A percentile compares a stretch with the other conserved stretches of the same genome.
Evolutionary conservation across 148 eudicot genomes (phyloP).

Genomic region (Rhododendron vialii): DNA sequence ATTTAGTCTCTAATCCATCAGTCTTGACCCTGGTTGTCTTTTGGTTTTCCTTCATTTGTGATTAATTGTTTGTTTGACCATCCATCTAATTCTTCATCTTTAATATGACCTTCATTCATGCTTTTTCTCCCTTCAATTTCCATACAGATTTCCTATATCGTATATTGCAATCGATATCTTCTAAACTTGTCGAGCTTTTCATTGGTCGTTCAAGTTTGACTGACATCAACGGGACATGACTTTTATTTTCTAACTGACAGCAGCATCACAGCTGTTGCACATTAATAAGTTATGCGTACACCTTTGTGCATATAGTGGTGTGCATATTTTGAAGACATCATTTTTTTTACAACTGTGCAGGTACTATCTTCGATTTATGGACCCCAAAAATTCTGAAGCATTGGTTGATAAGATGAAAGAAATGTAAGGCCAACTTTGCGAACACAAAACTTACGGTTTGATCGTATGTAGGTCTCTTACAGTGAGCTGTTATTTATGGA

Average conservation of each 20-base stretch:
- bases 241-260: background rate
- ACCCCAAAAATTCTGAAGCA: slow-evolving; percentile 70
- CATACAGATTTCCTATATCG: background rate
- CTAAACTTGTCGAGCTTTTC: background rate
- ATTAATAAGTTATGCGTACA: background rate
- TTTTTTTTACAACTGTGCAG: slow-evolving; percentile 33
- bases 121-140: background rate
- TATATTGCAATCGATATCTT: background rate
- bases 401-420: slow-evolving; percentile 83
- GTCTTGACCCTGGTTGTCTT: background rate
- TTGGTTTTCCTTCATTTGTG: background rate
- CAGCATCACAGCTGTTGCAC: background rate
- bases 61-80: background rate
- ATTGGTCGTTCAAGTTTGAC: background rate
- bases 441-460: background rate
- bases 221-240: background rate
- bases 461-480: background rate
- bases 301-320: background rate
- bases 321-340: background rate
- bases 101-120: background rate
- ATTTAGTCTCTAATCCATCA: background rate
- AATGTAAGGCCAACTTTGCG: slow-evolving; percentile 38
- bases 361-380: slow-evolving; percentile 98
- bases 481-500: background rate
- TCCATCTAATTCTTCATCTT: background rate